Evolutionary conservation across 225 moss, liverwort and hornwort genomes (phyloP), one percentile per base, ranked within the genome.

Genomic region (Rhytidiadelphus loreus): DNA sequence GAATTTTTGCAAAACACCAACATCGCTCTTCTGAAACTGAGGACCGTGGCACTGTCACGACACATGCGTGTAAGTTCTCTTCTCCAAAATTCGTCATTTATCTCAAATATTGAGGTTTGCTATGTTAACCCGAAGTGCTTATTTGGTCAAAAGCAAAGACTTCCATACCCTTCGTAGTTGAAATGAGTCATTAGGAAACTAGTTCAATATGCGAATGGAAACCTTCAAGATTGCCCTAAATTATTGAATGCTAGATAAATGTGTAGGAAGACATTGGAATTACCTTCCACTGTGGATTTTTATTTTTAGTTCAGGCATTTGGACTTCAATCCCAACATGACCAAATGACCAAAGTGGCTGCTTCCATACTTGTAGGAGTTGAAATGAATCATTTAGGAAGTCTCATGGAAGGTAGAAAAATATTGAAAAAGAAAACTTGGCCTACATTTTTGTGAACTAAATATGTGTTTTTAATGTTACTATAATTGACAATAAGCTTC

Each of bases 21-120:
- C 82, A 97, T 96, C 33, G 90, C 86, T 63, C 94, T 99, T 66
- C 85, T 97, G 87, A 99, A 99, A 91, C 89, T 97, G 64, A 94
- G 96, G 48, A 96, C 89, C 37, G 93, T 95, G 63, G 95, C 92
- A 50, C 93, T 99, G 61, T 94, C 96, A 61, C 93, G 96, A 81
- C 95, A 96, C 78, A 92, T 96, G 83, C 91, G 88, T 92, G 98
- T 99, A 86, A 77, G 87, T 86, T 70, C 83, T 76, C 59, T 78
- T 62, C 80, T 71, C 37, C 74, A 66, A 43, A 71, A 35, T 50
- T 80, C 41, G 70, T 81, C 57, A 50, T 46, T 84, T 78, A 29
- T 77, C 57, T 88, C 66, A 78, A 73, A 32, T 74, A 53, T 63
- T 24, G 61, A 72, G 62, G 30, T 82, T 57, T 75, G 32, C 24